Conservation (phyloP, 1,284 basidiomycete genomes). For the Clitocybe nebularis region DNA sequence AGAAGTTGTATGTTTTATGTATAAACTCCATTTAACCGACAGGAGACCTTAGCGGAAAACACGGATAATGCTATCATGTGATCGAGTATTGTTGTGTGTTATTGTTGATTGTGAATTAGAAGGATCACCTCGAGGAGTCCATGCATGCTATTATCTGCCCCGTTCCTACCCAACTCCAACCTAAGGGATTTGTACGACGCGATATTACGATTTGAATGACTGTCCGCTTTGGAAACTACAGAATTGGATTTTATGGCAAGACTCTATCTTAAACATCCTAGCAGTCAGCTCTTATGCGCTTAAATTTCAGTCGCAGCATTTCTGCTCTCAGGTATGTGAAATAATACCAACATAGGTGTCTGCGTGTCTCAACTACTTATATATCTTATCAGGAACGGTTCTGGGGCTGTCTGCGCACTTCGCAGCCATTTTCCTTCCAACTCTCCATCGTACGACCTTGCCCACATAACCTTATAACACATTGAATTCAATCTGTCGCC, state of each 20-base stretch:
- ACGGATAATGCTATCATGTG: no score
- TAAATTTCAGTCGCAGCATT: constrained; percentile 47
- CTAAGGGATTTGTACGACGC: background rate
- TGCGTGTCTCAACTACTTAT: background rate
- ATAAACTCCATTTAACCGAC: no score
- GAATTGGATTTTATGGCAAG: constrained; percentile 49
- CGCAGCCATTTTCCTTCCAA: constrained; percentile 59
- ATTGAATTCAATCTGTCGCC: constrained; percentile 3
- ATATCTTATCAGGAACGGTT: constrained; percentile 39
- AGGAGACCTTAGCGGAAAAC: no score
- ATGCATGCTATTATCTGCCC: background rate
- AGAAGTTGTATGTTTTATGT: no score
- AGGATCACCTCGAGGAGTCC: no score
- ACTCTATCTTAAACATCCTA: constrained; percentile 10
- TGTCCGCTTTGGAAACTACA: constrained; percentile 49
- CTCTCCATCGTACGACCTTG: constrained; percentile 50
- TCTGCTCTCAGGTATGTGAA: constrained; percentile 45
- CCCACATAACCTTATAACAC: background rate
- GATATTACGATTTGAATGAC: constrained; percentile 40
- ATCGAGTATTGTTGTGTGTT: no score
- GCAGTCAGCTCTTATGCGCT: constrained; percentile 8
- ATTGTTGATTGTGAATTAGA: no score
- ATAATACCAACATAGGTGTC: background rate
- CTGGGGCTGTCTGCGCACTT: constrained; percentile 67
- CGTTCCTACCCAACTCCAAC: background rate